phyloP scores from a whole-genome alignment of 2,329 filamentous ascomycete genomes.

The Penicillium sp. region DNA sequence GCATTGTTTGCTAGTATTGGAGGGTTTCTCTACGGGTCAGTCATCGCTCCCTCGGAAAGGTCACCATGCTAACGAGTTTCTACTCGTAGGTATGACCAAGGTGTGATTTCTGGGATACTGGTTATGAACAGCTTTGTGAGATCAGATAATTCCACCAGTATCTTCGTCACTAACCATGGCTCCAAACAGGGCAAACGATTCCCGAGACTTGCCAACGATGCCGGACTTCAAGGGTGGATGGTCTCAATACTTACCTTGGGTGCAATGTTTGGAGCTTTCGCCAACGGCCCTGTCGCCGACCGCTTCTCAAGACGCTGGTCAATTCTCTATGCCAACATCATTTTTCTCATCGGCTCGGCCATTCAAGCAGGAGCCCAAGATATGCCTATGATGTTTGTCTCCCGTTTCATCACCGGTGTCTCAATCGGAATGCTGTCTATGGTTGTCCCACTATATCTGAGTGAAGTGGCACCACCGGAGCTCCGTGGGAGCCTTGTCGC shows the following conservation, averaged over 20 bases:
- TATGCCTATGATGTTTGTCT: conserved; percentile 29
- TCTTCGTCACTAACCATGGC: not conserved
- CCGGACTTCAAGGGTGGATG: not conserved
- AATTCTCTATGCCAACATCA: conserved; percentile 25
- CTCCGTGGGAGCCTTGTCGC: conserved; percentile 37
- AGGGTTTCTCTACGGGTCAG: not conserved
- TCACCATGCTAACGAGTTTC: not conserved
- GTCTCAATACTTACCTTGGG: conserved; percentile 32
- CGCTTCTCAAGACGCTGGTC: conserved; percentile 29
- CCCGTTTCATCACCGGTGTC: conserved; percentile 38
- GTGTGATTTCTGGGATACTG: not conserved
- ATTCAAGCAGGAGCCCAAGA: conserved; percentile 30
- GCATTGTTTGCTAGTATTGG: not conserved
- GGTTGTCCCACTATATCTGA: conserved; percentile 37
- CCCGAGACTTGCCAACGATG: not conserved
- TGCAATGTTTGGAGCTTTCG: conserved; percentile 31
- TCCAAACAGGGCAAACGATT: not conserved
- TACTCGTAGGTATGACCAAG: not conserved
- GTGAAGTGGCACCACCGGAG: conserved; percentile 36
- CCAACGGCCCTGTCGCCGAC: conserved; percentile 33
- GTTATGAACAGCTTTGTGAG: not conserved
- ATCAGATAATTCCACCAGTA: not conserved
- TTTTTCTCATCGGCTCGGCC: conserved; percentile 32
- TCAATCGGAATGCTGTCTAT: conserved; percentile 37
- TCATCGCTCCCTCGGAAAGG: not conserved